These are phyloP conservation scores for Rhodotorula mucilaginosa DNA, from an alignment of 1,284 basidiomycete species.

Conservation along the genomic window DNA sequence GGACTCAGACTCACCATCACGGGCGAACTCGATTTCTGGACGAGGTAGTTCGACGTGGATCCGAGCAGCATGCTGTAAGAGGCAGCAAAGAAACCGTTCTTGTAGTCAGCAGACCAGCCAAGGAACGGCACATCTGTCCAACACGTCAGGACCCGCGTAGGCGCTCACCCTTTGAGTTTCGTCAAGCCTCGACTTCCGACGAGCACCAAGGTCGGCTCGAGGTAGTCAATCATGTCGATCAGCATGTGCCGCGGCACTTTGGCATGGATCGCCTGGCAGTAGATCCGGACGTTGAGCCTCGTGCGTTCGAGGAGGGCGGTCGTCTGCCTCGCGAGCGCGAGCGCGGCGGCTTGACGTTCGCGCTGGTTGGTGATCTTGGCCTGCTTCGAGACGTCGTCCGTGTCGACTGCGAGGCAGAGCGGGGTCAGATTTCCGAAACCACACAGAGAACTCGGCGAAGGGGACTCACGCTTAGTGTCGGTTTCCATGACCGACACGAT, in stretches of 20 bases:
- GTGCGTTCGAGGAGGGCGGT: constrained; percentile 87
- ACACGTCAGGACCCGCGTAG: background rate
- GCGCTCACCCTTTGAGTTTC: constrained; percentile 77
- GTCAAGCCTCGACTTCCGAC: constrained; percentile 89
- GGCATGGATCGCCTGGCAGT: constrained; percentile 92
- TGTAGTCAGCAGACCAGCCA: background rate
- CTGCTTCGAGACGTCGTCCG: constrained; percentile 54
- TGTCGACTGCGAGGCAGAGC: constrained; percentile 62
- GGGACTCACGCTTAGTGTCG: constrained; percentile 71
- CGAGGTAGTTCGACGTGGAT: constrained; percentile 95
- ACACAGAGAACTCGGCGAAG: background rate
- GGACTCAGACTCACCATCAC: constrained; percentile 60
- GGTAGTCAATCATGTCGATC: constrained; percentile 76
- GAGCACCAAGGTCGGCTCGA: constrained; percentile 88
- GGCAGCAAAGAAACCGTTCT: no score
- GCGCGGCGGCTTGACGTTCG: constrained; percentile 39
- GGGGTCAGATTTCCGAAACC: background rate
- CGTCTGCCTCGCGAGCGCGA: constrained; percentile 51
- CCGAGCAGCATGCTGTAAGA: constrained; percentile 77
- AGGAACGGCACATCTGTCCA: no score
- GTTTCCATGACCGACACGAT: constrained; percentile 90
- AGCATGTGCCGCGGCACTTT: constrained; percentile 73
- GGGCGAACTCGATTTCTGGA: constrained; percentile 85
- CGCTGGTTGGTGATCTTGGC: constrained; percentile 41
- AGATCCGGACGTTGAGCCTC: constrained; percentile 75